A percentile compares a stretch with the other conserved stretches of the same genome.
phyloP scores from a whole-genome alignment of 2,329 filamentous ascomycete genomes.

The Bipolaris oryzae region DNA sequence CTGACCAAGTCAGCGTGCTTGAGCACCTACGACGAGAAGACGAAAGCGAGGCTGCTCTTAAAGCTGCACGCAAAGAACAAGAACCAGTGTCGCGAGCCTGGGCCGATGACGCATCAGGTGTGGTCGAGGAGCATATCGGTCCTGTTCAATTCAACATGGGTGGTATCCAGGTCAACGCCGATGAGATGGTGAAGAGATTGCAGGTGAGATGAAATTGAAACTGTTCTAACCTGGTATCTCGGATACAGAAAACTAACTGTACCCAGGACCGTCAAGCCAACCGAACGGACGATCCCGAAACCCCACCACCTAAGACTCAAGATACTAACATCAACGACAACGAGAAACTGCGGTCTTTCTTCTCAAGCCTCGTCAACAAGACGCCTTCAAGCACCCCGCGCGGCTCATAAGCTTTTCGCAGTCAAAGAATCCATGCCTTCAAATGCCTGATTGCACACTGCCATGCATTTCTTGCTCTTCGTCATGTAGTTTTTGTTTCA shows the following conservation, averaged over 20 bases:
- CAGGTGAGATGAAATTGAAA: constrained; percentile 63
- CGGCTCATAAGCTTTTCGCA: constrained; percentile 14
- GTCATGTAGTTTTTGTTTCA: background rate
- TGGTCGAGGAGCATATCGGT: constrained; percentile 71
- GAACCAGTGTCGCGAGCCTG: constrained; percentile 28
- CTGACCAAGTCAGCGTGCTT: constrained; percentile 74
- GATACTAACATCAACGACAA: constrained; percentile 47
- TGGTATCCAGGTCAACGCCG: constrained; percentile 92
- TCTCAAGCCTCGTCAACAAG: constrained; percentile 48
- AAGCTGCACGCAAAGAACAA: constrained; percentile 45
- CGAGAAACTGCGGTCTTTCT: constrained; percentile 49
- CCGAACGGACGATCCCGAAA: constrained; percentile 36
- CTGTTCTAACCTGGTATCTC: background rate
- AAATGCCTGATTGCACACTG: background rate
- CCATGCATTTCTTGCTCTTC: constrained; percentile 1
- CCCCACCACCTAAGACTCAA: constrained; percentile 31
- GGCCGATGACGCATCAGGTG: constrained; percentile 41
- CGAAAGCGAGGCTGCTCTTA: constrained; percentile 59
- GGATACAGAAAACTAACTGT: constrained; percentile 17
- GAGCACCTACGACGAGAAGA: constrained; percentile 68
- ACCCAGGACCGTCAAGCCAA: constrained; percentile 47
- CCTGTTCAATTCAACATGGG: constrained; percentile 98
- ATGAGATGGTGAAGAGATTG: constrained; percentile 86
- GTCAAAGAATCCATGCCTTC: background rate
- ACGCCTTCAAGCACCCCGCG: constrained; percentile 35